Conservation (phyloP, 192 early-diverging fungal species). For the Chytriomyces hyalinus region DNA sequence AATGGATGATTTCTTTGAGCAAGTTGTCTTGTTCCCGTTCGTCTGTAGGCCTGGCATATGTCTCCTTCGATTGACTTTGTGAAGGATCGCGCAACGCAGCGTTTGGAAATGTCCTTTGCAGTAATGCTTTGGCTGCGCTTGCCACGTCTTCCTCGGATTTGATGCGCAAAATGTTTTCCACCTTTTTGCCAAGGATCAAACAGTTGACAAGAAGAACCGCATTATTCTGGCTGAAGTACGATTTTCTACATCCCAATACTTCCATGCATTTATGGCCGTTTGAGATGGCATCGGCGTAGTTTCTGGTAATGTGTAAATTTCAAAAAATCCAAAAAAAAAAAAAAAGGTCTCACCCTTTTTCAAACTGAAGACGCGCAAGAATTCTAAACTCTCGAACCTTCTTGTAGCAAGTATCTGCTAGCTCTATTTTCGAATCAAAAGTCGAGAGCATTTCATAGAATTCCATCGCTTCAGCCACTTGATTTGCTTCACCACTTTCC, state of each 20-base stretch:
- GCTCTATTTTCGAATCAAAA: neutral
- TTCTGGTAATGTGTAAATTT: too few relatives aligned
- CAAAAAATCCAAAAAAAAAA: too few relatives aligned
- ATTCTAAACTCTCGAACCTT: conserved; percentile 8
- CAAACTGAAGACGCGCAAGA: conserved; percentile 1
- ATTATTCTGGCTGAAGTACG: neutral
- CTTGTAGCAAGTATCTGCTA: conserved; percentile 3
- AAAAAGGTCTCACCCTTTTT: neutral
- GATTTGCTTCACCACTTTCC: conserved; percentile 20
- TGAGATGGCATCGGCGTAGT: conserved; percentile 3
- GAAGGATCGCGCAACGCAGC: neutral
- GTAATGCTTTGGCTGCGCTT: neutral
- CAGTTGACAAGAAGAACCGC: neutral
- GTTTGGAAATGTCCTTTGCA: conserved; percentile 3
- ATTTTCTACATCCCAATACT: conserved; percentile 6
- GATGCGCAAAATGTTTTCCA: neutral
- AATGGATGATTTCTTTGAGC: conserved; percentile 6
- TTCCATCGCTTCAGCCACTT: conserved; percentile 11
- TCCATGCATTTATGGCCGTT: neutral
- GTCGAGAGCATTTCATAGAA: conserved; percentile 11
- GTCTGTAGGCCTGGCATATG: neutral
- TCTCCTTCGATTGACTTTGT: neutral
- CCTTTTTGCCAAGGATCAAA: neutral
- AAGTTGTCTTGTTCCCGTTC: conserved; percentile 18
- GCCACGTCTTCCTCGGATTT: neutral